A percentile compares a stretch with the other conserved stretches of the same genome.
Conservation (phyloP, 2,329 filamentous ascomycete species). For the Diplodia intermedia region DNA sequence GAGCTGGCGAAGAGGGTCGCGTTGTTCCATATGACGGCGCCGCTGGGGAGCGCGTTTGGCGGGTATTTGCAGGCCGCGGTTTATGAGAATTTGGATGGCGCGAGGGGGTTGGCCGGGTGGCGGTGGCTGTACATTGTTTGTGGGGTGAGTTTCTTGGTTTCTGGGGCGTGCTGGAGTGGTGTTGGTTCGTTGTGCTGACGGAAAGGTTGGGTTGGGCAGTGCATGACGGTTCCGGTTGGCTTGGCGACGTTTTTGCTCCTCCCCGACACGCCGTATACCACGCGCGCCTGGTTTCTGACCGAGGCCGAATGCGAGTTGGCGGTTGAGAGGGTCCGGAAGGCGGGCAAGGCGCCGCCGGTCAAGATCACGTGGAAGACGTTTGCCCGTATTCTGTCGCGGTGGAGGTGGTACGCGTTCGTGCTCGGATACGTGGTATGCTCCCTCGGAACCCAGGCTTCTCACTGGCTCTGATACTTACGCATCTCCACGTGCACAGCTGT, state of each 20-base stretch:
- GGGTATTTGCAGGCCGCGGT: constrained; percentile 46
- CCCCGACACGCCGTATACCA: constrained; percentile 22
- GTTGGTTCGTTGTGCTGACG: neutral
- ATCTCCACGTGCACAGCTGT: neutral
- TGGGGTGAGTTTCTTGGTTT: constrained; percentile 40
- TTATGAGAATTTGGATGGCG: constrained; percentile 43
- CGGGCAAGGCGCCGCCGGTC: constrained; percentile 12
- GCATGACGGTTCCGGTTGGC: constrained; percentile 12
- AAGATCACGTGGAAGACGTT: constrained; percentile 22
- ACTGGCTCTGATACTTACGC: neutral
- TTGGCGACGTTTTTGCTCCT: constrained; percentile 4
- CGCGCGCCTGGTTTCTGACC: constrained; percentile 8
- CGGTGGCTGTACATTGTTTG: constrained; percentile 43
- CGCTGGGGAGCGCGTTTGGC: constrained; percentile 45
- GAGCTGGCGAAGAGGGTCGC: constrained; percentile 45
- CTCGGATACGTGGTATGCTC: constrained; percentile 9
- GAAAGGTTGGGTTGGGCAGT: constrained; percentile 37
- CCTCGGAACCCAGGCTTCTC: too few relatives aligned
- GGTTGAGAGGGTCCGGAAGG: constrained; percentile 15
- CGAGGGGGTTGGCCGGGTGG: constrained; percentile 39
- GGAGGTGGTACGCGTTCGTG: constrained; percentile 16
- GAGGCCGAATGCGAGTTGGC: neutral
- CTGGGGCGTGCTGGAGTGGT: neutral
- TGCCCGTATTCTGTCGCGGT: constrained; percentile 5
- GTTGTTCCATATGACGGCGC: constrained; percentile 44